Percentiles rank a stretch among this genome's conserved stretches.
Evolutionary conservation across 176 grass and related monocot genomes (phyloP).

Genomic region (Juncus inflexus): DNA sequence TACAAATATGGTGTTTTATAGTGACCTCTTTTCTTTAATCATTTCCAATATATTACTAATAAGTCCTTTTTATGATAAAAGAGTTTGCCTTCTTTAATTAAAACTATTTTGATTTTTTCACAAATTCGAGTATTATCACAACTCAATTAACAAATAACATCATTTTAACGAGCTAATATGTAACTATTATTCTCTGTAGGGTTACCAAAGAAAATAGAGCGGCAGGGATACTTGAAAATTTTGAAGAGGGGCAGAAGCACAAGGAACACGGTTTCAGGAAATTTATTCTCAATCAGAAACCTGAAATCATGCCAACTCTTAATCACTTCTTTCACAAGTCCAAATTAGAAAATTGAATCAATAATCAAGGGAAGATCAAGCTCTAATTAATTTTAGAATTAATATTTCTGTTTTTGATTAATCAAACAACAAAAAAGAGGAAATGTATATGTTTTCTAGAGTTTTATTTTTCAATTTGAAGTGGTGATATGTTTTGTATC

Average conservation of each 20-base stretch:
- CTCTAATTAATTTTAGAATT: too few species aligned
- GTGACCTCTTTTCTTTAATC: too few species aligned
- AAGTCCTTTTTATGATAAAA: too few species aligned
- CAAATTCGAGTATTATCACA: too few species aligned
- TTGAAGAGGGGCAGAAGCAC: constrained; percentile 43
- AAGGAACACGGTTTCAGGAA: constrained; percentile 43
- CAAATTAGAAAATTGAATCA: constrained; percentile 4
- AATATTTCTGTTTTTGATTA: too few species aligned
- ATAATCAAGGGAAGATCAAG: too few species aligned
- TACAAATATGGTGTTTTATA: too few species aligned
- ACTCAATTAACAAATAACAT: too few species aligned
- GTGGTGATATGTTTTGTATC: constrained; percentile 24
- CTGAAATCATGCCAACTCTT: constrained; percentile 48
- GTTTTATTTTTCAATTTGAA: constrained; percentile 17
- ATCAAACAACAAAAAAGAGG: too few species aligned
- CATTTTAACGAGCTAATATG: neutral
- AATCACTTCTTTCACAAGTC: constrained; percentile 55
- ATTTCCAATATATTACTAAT: too few species aligned
- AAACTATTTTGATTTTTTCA: too few species aligned
- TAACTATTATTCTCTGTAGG: constrained; percentile 9
- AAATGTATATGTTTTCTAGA: constrained; percentile 3
- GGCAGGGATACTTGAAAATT: constrained; percentile 52
- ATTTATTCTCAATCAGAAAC: constrained; percentile 36
- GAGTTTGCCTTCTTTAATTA: too few species aligned
- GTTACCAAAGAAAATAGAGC: constrained; percentile 61